These are phyloP conservation scores for Starmera stellimalicola DNA, from an alignment of 1,139 yeast genomes.

Conservation along the genomic window DNA sequence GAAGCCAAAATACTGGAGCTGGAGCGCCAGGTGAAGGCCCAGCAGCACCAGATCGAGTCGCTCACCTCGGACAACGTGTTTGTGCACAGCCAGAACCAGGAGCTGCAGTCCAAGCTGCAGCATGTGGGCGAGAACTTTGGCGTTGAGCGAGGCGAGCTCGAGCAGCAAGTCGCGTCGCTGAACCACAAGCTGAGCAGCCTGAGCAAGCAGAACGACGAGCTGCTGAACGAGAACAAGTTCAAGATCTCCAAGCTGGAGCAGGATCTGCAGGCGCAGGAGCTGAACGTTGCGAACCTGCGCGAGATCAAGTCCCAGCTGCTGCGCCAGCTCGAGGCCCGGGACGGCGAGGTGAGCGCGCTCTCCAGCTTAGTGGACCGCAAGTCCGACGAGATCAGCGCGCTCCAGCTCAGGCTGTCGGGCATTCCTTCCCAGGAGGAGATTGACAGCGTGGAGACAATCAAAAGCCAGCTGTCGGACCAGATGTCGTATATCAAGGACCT, in stretches of 20 bases:
- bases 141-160: slow-evolving; percentile 16
- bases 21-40: slow-evolving; percentile 20
- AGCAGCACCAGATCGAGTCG: slow-evolving; percentile 16
- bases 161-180: slow-evolving; percentile 14
- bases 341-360: slow-evolving; percentile 25
- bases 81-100: slow-evolving; percentile 31
- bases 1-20: slow-evolving; percentile 24
- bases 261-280: slow-evolving; percentile 11
- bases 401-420: slow-evolving; percentile 2
- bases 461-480: slow-evolving; percentile 48
- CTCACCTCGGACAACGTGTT: slow-evolving; percentile 30
- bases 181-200: slow-evolving; percentile 9
- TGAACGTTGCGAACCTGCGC: slow-evolving; percentile 14
- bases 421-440: slow-evolving; percentile 8
- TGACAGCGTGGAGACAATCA: slow-evolving; percentile 28
- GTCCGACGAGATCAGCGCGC: slow-evolving; percentile 26
- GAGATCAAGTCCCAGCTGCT: slow-evolving; percentile 12
- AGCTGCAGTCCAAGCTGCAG: slow-evolving; percentile 22
- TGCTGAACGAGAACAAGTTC: slow-evolving; percentile 7
- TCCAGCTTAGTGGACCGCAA: slow-evolving; percentile 28
- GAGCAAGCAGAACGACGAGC: slow-evolving; percentile 14
- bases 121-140: slow-evolving; percentile 21
- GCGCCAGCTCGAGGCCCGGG: slow-evolving; percentile 18
- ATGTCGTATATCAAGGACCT: slow-evolving; percentile 46
- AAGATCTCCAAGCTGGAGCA: slow-evolving; percentile 3